Conservation (phyloP, 306 rosid genomes). For the Leucaena leucocephala region DNA sequence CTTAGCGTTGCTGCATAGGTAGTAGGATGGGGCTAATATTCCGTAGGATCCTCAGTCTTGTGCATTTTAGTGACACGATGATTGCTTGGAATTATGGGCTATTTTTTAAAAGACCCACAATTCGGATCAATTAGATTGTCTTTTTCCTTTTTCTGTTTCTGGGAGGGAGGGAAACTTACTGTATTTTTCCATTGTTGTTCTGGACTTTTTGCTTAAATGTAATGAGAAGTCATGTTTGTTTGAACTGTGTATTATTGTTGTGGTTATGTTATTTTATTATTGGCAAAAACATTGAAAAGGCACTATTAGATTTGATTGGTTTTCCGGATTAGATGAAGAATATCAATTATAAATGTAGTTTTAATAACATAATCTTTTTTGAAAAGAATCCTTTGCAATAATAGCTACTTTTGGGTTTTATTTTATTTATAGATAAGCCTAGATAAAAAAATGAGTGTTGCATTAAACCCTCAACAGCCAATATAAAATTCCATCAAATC, state of each 20-base stretch:
- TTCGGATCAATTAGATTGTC: neutral
- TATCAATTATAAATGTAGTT: neutral
- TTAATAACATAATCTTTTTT: too few relatives aligned
- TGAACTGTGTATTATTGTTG: neutral
- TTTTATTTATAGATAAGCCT: too few relatives aligned
- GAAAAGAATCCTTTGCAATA: neutral
- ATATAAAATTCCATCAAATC: slow-evolving; percentile 25
- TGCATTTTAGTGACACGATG: neutral
- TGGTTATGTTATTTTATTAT: neutral
- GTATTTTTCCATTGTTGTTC: neutral
- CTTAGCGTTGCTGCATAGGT: too few relatives aligned
- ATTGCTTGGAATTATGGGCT: neutral
- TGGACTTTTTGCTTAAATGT: neutral
- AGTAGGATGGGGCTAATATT: neutral
- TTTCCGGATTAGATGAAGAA: neutral
- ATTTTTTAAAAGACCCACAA: neutral
- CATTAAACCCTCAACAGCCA: neutral
- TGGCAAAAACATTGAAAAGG: neutral
- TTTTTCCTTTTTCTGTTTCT: neutral
- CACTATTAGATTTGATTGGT: neutral
- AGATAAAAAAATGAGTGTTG: too few relatives aligned
- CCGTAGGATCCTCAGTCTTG: neutral
- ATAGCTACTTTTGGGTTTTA: neutral
- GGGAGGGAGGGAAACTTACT: neutral
- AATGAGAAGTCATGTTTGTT: neutral